A percentile compares a stretch with the other conserved stretches of the same genome.
These are phyloP conservation scores for Starmerella vaccinii DNA, from an alignment of 805 yeast genomes.

Conservation along the genomic window DNA sequence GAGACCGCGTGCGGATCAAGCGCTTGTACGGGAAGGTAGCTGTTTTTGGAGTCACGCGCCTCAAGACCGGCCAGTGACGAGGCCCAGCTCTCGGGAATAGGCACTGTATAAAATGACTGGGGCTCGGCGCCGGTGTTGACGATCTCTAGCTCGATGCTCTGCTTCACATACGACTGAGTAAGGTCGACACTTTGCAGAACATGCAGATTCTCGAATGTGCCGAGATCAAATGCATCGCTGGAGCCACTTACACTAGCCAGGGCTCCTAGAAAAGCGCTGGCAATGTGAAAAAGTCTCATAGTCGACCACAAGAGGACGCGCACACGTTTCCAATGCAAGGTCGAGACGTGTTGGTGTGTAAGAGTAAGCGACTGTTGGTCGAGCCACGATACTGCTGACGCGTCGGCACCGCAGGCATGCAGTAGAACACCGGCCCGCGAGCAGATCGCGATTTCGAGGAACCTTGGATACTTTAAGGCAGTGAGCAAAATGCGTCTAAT, in stretches of 20 bases:
- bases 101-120: slow-evolving; percentile 44
- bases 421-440: background rate
- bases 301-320: background rate
- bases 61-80: slow-evolving; percentile 40
- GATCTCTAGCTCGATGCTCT: slow-evolving; percentile 44
- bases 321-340: background rate
- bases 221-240: slow-evolving; percentile 3
- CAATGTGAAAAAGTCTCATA: background rate
- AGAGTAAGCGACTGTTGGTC: background rate
- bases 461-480: background rate
- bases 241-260: background rate
- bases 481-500: background rate
- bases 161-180: slow-evolving; percentile 54
- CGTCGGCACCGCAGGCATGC: background rate
- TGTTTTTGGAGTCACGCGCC: slow-evolving; percentile 30
- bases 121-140: slow-evolving; percentile 52
- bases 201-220: slow-evolving; percentile 38
- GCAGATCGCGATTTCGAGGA: background rate
- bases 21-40: slow-evolving; percentile 12
- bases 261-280: background rate
- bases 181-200: slow-evolving; percentile 54
- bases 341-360: background rate
- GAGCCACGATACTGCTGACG: slow-evolving; percentile 5
- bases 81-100: slow-evolving; percentile 43
- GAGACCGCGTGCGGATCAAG: slow-evolving; percentile 27